Evolutionary conservation across 2,329 filamentous ascomycete species (phyloP).

Genomic region (Verticillium nubilum): DNA sequence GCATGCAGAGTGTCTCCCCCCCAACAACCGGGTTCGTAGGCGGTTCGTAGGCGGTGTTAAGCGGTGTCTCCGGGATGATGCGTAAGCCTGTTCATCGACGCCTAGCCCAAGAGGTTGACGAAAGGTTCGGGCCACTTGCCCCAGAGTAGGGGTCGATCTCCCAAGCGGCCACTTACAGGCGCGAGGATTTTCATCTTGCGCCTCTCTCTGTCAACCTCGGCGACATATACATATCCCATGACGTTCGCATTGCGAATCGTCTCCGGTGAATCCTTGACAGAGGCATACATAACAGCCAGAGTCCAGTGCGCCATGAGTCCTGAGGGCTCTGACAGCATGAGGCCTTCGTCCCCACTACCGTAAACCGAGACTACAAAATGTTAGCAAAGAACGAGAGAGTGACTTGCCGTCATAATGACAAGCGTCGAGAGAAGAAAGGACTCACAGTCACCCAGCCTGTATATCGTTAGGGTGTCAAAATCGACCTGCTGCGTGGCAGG

Average conservation of each 20-base stretch:
- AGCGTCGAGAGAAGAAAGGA: not conserved
- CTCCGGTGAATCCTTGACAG: conserved; percentile 61
- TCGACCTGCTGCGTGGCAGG: conserved; percentile 84
- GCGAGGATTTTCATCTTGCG: conserved; percentile 75
- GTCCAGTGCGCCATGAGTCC: conserved; percentile 72
- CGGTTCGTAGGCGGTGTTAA: too few species aligned
- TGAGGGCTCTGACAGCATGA: conserved; percentile 61
- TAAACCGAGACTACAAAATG: conserved; percentile 19
- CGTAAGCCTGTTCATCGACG: too few species aligned
- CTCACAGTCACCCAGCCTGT: conserved; percentile 59
- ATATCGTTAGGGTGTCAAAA: conserved; percentile 69
- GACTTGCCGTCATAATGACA: not conserved
- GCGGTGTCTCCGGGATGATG: not conserved
- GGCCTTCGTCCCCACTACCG: conserved; percentile 29
- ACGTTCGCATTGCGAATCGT: conserved; percentile 75
- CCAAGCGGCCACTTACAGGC: conserved; percentile 76
- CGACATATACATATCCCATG: conserved; percentile 89
- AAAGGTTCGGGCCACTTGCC: conserved; percentile 83
- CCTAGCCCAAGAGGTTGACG: conserved; percentile 63
- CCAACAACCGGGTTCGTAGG: too few species aligned
- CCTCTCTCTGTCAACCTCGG: conserved; percentile 82
- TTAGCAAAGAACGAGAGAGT: not conserved
- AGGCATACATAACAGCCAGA: conserved; percentile 78
- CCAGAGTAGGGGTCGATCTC: conserved; percentile 74
- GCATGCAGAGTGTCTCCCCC: too few species aligned